Evolutionary conservation across 768 basidiomycete species (phyloP).

Genomic region (Podaxis sp.): DNA sequence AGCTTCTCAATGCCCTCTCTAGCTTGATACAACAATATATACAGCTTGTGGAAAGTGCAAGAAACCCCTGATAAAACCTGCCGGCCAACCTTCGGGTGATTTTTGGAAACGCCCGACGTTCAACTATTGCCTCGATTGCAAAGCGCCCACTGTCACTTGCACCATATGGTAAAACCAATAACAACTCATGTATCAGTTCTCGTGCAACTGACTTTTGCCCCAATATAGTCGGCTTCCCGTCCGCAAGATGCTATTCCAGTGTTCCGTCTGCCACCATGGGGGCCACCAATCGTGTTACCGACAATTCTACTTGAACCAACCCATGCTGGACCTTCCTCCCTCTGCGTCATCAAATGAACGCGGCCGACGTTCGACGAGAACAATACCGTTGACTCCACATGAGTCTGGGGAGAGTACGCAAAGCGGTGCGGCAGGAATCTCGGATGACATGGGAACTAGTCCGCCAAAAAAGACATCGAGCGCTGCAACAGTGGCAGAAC

Average conservation of each 20-base stretch:
- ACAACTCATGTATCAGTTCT: neutral
- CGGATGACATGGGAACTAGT: conserved; percentile 9
- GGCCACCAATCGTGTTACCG: conserved; percentile 81
- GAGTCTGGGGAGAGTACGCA: neutral
- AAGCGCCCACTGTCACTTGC: conserved; percentile 45
- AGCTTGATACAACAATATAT: conserved; percentile 75
- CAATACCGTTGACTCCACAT: neutral
- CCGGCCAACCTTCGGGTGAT: conserved; percentile 21
- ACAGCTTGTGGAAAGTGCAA: conserved; percentile 68
- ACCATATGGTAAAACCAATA: conserved; percentile 64
- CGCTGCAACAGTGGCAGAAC: conserved; percentile 16
- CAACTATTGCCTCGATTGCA: conserved; percentile 60
- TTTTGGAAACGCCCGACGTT: conserved; percentile 25
- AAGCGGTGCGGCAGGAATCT: neutral
- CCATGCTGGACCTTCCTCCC: conserved; percentile 47
- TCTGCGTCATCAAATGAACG: conserved; percentile 16
- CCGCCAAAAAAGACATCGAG: conserved; percentile 14
- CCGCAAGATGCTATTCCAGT: conserved; percentile 65
- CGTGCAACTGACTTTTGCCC: neutral
- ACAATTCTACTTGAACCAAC: conserved; percentile 58
- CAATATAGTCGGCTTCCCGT: conserved; percentile 70
- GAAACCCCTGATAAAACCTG: conserved; percentile 52
- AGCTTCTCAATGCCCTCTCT: conserved; percentile 2
- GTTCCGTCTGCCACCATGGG: conserved; percentile 75
- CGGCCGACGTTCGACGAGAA: conserved; percentile 5